Conservation (phyloP, 352 stramenopile genomes). For the Phytophthora constricta region DNA sequence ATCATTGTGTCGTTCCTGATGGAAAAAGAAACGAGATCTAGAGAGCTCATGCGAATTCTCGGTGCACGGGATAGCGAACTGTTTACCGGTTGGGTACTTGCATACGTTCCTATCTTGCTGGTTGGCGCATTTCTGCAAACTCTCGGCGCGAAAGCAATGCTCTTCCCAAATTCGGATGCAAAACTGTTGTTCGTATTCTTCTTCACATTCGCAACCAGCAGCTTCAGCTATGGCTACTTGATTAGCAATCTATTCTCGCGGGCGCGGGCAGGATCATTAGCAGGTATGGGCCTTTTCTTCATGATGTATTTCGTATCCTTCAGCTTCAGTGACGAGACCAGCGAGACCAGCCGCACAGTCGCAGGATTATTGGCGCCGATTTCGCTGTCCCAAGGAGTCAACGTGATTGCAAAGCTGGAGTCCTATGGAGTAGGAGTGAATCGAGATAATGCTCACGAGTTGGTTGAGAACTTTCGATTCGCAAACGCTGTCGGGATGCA, state of each 20-base stretch:
- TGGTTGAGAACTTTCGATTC: slow-evolving; percentile 62
- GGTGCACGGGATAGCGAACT: slow-evolving; percentile 74
- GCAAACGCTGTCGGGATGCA: slow-evolving; percentile 80
- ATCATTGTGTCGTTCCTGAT: slow-evolving; percentile 90
- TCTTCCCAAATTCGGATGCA: slow-evolving; percentile 60
- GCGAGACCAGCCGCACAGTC: slow-evolving; percentile 35
- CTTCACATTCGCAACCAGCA: slow-evolving; percentile 79
- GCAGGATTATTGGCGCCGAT: slow-evolving; percentile 71
- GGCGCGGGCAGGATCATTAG: slow-evolving; percentile 61
- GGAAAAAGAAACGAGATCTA: slow-evolving; percentile 92
- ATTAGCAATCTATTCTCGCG: slow-evolving; percentile 73
- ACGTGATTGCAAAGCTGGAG: slow-evolving; percentile 70
- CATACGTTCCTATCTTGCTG: slow-evolving; percentile 71
- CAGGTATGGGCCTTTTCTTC: slow-evolving; percentile 81
- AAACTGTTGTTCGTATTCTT: slow-evolving; percentile 69
- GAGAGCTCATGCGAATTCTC: slow-evolving; percentile 94
- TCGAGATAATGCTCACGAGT: slow-evolving; percentile 41
- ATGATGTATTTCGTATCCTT: slow-evolving; percentile 82
- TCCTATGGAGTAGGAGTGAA: slow-evolving; percentile 51
- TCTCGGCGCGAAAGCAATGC: slow-evolving; percentile 28
- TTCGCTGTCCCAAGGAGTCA: slow-evolving; percentile 74
- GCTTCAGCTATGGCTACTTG: slow-evolving; percentile 79
- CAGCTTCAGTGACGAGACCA: slow-evolving; percentile 68
- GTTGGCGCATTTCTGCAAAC: slow-evolving; percentile 58
- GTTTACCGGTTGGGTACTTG: slow-evolving; percentile 74